Percentiles rank a stretch among this genome's conserved stretches.
phyloP scores from a whole-genome alignment of 2,329 filamentous ascomycete species.

The Monosporascus ibericus region DNA sequence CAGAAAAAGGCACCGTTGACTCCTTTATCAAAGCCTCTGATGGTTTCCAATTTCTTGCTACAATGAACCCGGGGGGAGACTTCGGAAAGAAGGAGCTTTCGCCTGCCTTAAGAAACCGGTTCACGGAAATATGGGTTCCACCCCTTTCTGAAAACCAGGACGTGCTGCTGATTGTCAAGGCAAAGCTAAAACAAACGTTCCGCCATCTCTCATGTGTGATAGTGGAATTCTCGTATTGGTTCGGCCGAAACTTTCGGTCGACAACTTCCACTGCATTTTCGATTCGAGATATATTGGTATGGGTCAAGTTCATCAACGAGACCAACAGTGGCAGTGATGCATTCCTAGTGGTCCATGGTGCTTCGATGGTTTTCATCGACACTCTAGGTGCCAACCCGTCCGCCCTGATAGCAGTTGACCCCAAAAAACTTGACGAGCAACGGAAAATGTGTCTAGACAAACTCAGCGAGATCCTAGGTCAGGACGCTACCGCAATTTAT shows the following conservation, averaged over 20 bases:
- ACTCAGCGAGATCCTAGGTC: slow-evolving; percentile 59
- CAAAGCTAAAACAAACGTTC: slow-evolving; percentile 58
- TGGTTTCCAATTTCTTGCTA: slow-evolving; percentile 93
- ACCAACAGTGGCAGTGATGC: slow-evolving; percentile 41
- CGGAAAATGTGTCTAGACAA: slow-evolving; percentile 67
- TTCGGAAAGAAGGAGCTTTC: slow-evolving; percentile 98
- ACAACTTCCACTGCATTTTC: slow-evolving; percentile 73
- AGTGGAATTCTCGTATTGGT: slow-evolving; percentile 88
- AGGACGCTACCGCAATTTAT: slow-evolving; percentile 62
- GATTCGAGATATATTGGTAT: slow-evolving; percentile 84
- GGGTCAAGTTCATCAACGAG: slow-evolving; percentile 87
- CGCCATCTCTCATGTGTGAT: slow-evolving; percentile 60
- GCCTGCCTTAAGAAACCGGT: slow-evolving; percentile 87
- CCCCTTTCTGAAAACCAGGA: slow-evolving; percentile 79
- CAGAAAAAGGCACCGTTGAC: slow-evolving; percentile 85
- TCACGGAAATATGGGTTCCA: slow-evolving; percentile 98
- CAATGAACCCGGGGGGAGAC: slow-evolving; percentile 98
- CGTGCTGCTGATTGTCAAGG: slow-evolving; percentile 76
- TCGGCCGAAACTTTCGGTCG: slow-evolving; percentile 74
- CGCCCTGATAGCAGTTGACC: slow-evolving; percentile 69
- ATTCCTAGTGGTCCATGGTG: slow-evolving; percentile 66
- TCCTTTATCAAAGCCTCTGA: slow-evolving; percentile 69
- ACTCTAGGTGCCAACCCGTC: slow-evolving; percentile 93
- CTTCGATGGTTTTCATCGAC: slow-evolving; percentile 92
- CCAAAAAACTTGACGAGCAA: slow-evolving; percentile 64